Evolutionary conservation across 2,329 filamentous ascomycete species (phyloP).

Genomic region (Camillea tinctor): DNA sequence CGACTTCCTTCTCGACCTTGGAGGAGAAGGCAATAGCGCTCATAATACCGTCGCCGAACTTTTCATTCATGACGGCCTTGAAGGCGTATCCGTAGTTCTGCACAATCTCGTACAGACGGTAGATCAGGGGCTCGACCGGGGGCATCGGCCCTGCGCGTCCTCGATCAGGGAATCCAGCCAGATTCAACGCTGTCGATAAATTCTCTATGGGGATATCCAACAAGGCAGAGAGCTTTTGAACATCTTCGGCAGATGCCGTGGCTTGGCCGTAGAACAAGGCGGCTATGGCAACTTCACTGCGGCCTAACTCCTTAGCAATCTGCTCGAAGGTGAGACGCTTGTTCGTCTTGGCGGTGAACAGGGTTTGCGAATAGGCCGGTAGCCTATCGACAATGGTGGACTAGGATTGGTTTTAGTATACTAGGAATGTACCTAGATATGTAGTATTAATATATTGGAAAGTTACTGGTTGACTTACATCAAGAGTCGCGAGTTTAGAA

Average conservation of each 20-base stretch:
- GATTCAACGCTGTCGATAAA: conserved; percentile 63
- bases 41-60: conserved; percentile 94
- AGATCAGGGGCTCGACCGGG: conserved; percentile 81
- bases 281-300: conserved; percentile 80
- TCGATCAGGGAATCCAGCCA: conserved; percentile 76
- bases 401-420: conserved; percentile 38
- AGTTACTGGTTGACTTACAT: conserved; percentile 21
- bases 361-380: conserved; percentile 66
- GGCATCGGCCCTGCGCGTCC: conserved; percentile 80
- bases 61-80: conserved; percentile 94
- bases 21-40: conserved; percentile 90
- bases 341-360: conserved; percentile 78
- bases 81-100: conserved; percentile 97
- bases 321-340: conserved; percentile 76
- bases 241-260: conserved; percentile 67
- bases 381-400: conserved; percentile 66
- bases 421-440: neutral
- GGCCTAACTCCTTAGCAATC: conserved; percentile 70
- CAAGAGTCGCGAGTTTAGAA: conserved; percentile 28
- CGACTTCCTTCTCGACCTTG: conserved; percentile 90
- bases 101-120: conserved; percentile 88
- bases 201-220: conserved; percentile 58
- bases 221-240: conserved; percentile 62
- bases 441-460: too few relatives aligned
- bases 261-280: conserved; percentile 91